Evolutionary conservation across 2,329 filamentous ascomycete genomes (phyloP).

Genomic region (Aspergillus hortae): DNA sequence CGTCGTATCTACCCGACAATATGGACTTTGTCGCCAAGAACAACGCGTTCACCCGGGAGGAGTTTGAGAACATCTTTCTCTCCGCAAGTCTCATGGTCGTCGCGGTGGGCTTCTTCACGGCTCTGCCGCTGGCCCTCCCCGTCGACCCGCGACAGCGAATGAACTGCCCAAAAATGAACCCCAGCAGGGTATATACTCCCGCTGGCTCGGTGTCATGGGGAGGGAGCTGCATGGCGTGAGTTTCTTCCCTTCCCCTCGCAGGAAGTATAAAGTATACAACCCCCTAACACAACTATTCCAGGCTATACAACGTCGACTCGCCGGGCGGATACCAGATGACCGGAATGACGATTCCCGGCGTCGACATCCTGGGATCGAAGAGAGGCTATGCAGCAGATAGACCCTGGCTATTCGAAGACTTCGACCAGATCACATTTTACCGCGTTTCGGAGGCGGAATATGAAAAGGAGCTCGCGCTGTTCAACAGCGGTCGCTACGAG

Average conservation of each 20-base stretch:
- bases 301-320: slow-evolving; percentile 54
- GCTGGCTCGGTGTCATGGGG: slow-evolving; percentile 56
- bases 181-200: slow-evolving; percentile 54
- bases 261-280: too few species aligned
- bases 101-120: slow-evolving; percentile 55
- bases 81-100: slow-evolving; percentile 51
- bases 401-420: slow-evolving; percentile 57
- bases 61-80: slow-evolving; percentile 51
- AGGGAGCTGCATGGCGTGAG: slow-evolving; percentile 49
- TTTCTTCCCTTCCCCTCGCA: not conserved
- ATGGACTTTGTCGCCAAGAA: slow-evolving; percentile 56
- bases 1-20: slow-evolving; percentile 61
- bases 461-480: slow-evolving; percentile 46
- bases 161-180: slow-evolving; percentile 55
- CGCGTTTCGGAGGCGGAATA: slow-evolving; percentile 52
- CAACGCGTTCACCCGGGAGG: slow-evolving; percentile 49
- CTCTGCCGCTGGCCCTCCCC: slow-evolving; percentile 51
- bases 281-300: slow-evolving; percentile 9
- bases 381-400: slow-evolving; percentile 43
- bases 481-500: slow-evolving; percentile 50
- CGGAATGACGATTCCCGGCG: slow-evolving; percentile 51
- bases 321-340: slow-evolving; percentile 57
- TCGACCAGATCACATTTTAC: slow-evolving; percentile 56
- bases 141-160: slow-evolving; percentile 54
- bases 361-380: slow-evolving; percentile 53